phyloP scores from a whole-genome alignment of 495 filamentous ascomycete species.

The Cercophora samala region DNA sequence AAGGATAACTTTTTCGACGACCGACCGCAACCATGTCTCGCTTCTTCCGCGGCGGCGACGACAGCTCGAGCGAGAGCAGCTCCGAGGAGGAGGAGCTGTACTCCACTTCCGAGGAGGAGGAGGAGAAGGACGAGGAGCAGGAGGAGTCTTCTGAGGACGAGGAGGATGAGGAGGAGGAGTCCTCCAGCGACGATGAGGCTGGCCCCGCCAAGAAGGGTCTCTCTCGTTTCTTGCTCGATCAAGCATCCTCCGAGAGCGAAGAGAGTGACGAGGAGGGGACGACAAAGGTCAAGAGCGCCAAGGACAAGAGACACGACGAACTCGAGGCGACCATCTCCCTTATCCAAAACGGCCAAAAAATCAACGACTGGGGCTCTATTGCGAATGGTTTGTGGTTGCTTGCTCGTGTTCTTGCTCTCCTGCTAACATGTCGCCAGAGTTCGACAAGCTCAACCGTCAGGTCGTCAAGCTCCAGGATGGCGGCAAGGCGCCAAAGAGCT shows the following conservation, averaged over 20 bases:
- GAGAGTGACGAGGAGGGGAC: slow-evolving; percentile 80
- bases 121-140: slow-evolving; percentile 50
- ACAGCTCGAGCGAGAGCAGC: slow-evolving; percentile 78
- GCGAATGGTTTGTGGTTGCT: slow-evolving; percentile 64
- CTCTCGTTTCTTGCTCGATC: slow-evolving; percentile 75
- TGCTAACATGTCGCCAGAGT: slow-evolving; percentile 57
- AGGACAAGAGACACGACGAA: slow-evolving; percentile 94
- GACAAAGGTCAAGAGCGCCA: slow-evolving; percentile 87
- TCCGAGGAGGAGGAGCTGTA: slow-evolving; percentile 91
- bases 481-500: slow-evolving; percentile 78
- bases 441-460: slow-evolving; percentile 95
- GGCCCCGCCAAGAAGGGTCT: slow-evolving; percentile 62
- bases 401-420: slow-evolving; percentile 14
- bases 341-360: slow-evolving; percentile 96
- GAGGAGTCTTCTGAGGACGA: slow-evolving; percentile 49
- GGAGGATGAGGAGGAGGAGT: slow-evolving; percentile 58
- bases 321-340: slow-evolving; percentile 81
- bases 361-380: slow-evolving; percentile 93
- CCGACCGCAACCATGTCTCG: slow-evolving; percentile 68
- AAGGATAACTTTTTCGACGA: slow-evolving; percentile 12
- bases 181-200: slow-evolving; percentile 60
- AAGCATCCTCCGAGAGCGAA: slow-evolving; percentile 68
- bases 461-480: slow-evolving; percentile 72
- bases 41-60: slow-evolving; percentile 92
- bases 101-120: slow-evolving; percentile 66